Base-by-base conservation (phyloP, 2,329 filamentous ascomycete species). In the Talaromyces funiculosus region DNA sequence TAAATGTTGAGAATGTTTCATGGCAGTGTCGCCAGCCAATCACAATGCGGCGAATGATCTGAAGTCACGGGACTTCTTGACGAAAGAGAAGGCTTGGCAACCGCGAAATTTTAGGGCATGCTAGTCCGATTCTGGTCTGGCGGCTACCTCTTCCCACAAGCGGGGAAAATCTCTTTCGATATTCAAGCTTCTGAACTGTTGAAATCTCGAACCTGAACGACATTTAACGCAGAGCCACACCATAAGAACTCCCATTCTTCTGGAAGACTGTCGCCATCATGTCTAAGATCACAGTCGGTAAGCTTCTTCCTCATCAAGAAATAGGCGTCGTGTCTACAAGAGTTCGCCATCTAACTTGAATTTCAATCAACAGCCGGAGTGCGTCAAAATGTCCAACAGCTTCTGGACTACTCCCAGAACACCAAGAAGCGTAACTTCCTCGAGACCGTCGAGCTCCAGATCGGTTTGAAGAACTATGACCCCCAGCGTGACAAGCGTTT, bases 401-500 rank as follows among this genome's bases (percentile, higher is more conserved):
- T 99, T 75, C 89, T 99, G 75, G 88, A 96, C 76, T 97, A 97
- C 89, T 96, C 90, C 77, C 84, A 84, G 74, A 87, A 96, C 81
- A 90, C 90, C 80, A 96, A 96, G 89, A 96, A 96, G 90, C 85
- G 92, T 73, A 96, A 96, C 87, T 97, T 96, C 84, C 85, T 95
- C 78, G 91, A 94, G 85, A 93, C 90, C 77, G 90, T 96, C 68
- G 78, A 81, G 72, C 76, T 90, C 71, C 86, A 91, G 81, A 94
- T 95, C 84, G 90, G 90, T 80, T 87, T 96, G 78, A 95, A 96
- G 90, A 96, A 96, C 89, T 96, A 96, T 84, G 90, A 99, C 80
- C 93, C 94, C 77, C 86, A 97, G 89, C 93, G 94, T 91, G 94
- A 99, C 85, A 99, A 99, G 93, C 93, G 93, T 96, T 99, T 99